Conservation (phyloP, 371 early-diverging fungal species). For the Lichtheimia ramosa region DNA sequence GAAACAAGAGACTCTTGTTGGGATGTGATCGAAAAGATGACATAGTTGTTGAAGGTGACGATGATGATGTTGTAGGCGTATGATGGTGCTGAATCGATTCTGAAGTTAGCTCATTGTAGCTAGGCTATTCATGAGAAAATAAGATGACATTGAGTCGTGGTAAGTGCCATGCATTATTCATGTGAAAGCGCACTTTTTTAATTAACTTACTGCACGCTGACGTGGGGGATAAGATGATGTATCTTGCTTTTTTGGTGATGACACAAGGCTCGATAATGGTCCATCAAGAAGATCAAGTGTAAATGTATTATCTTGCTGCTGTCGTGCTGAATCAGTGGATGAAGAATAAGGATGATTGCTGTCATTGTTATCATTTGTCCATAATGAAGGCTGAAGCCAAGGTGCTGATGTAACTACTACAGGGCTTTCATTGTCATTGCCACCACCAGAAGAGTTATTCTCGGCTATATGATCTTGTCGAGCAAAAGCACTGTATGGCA, state of each 20-base stretch:
- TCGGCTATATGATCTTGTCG: background rate
- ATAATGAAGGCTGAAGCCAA: background rate
- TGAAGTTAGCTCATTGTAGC: background rate
- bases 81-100: background rate
- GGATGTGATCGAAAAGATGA: background rate
- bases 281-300: background rate
- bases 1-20: background rate
- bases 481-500: too few relatives aligned
- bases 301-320: background rate
- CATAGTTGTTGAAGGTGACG: background rate
- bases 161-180: background rate
- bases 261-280: background rate
- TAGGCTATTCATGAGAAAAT: background rate
- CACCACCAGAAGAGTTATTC: background rate
- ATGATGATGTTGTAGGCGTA: background rate
- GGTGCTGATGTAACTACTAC: background rate
- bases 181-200: background rate
- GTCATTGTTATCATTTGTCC: background rate
- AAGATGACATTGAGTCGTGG: background rate
- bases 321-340: background rate
- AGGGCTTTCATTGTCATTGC: background rate
- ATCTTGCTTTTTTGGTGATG: background rate
- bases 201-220: background rate
- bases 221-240: background rate
- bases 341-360: background rate